Percentiles rank a stretch among this genome's conserved stretches.
Conservation (phyloP, 2,329 filamentous ascomycete species). For the Claviceps monticola region DNA sequence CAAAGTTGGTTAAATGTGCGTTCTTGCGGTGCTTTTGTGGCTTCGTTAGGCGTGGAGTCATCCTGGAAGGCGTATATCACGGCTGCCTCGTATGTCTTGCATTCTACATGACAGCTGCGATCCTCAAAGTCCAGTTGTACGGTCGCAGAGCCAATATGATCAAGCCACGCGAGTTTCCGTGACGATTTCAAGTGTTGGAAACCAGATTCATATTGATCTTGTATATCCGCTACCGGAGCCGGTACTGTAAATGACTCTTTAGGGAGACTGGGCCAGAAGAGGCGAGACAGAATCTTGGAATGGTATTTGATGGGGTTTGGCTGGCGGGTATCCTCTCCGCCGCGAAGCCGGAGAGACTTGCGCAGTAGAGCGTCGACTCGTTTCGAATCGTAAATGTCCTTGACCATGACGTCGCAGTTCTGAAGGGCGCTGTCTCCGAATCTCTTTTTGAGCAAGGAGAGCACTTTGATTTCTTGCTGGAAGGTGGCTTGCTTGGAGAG, state of each 20-base stretch:
- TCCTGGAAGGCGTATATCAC: constrained; percentile 73
- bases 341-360: constrained; percentile 20
- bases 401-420: constrained; percentile 94
- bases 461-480: constrained; percentile 66
- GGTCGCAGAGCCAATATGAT: constrained; percentile 64
- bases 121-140: constrained; percentile 77
- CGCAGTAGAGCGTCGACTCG: constrained; percentile 57
- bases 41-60: constrained; percentile 11
- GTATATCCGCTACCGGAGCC: constrained; percentile 39
- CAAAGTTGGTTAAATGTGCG: constrained; percentile 40
- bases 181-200: constrained; percentile 73
- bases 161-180: constrained; percentile 79
- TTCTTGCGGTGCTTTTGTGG: constrained; percentile 14
- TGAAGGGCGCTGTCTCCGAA: constrained; percentile 80
- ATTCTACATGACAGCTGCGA: constrained; percentile 56
- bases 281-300: constrained; percentile 75
- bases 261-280: constrained; percentile 83
- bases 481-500: constrained; percentile 53
- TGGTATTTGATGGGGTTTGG: constrained; percentile 36
- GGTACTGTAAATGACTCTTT: constrained; percentile 57
- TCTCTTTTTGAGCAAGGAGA: constrained; percentile 75
- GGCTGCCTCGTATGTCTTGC: constrained; percentile 73
- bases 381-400: constrained; percentile 74
- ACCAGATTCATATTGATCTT: constrained; percentile 56
- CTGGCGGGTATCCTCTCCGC: constrained; percentile 4